Evolutionary conservation across 2,329 filamentous ascomycete species (phyloP).

Genomic region (Pseudogymnoascus sp.): DNA sequence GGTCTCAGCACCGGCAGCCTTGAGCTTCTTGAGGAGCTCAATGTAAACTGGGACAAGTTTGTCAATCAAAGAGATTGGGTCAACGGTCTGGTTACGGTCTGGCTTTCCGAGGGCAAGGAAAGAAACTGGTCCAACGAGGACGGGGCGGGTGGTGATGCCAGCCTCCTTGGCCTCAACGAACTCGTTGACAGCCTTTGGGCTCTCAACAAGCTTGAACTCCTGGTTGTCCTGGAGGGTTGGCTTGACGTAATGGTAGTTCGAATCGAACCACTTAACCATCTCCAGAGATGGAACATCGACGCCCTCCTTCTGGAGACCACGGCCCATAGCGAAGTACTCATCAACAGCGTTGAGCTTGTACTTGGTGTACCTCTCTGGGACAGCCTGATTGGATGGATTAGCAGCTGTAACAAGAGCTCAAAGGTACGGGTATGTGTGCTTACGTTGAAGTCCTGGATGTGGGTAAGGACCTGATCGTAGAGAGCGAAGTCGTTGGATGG

Average conservation of each 20-base stretch:
- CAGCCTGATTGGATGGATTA: conserved; percentile 48
- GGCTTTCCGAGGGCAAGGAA: conserved; percentile 98
- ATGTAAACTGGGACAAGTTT: conserved; percentile 93
- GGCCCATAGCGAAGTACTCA: conserved; percentile 99
- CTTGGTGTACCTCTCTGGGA: conserved; percentile 89
- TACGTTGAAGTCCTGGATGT: conserved; percentile 97
- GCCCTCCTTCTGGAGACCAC: conserved; percentile 92
- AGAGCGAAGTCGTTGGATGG: conserved; percentile 99
- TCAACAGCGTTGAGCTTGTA: conserved; percentile 82
- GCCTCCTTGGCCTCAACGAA: conserved; percentile 98
- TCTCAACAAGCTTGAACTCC: conserved; percentile 79
- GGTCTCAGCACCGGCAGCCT: conserved; percentile 89
- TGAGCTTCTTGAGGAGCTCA: conserved; percentile 86
- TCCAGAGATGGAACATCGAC: conserved; percentile 90
- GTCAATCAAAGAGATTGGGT: conserved; percentile 88
- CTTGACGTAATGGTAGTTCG: conserved; percentile 99
- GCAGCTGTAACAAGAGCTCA: conserved; percentile 14
- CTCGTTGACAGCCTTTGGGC: conserved; percentile 89
- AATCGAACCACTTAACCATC: conserved; percentile 99
- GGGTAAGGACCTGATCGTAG: conserved; percentile 95
- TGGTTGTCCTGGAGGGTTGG: conserved; percentile 96
- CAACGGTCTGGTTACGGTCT: conserved; percentile 86
- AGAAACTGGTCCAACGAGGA: conserved; percentile 90
- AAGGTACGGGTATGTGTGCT: conserved; percentile 31
- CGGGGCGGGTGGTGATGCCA: conserved; percentile 85